Conservation (phyloP, 2,329 filamentous ascomycete species). For the Shiraia sp. region DNA sequence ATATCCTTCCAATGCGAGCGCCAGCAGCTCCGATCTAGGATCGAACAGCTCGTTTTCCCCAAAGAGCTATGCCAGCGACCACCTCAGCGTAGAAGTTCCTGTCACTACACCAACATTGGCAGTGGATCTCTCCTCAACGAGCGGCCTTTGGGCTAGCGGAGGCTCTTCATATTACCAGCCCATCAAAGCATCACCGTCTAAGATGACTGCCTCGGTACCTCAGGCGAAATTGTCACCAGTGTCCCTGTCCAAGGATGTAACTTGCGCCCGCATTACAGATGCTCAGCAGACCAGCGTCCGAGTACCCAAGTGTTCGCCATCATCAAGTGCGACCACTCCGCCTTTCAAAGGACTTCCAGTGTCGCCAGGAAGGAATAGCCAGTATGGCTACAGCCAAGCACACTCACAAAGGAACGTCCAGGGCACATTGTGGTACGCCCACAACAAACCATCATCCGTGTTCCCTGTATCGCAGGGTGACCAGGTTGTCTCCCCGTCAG, state of each 20-base stretch:
- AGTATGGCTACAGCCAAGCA: too few relatives aligned
- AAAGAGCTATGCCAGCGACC: slow-evolving; percentile 24
- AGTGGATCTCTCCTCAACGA: slow-evolving; percentile 6
- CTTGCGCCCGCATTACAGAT: too few relatives aligned
- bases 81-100: slow-evolving; percentile 1
- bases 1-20: slow-evolving; percentile 3
- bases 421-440: too few relatives aligned
- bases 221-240: not conserved
- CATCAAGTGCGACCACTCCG: too few relatives aligned
- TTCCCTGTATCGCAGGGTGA: not conserved
- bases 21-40: slow-evolving; percentile 10
- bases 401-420: too few relatives aligned
- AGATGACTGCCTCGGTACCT: not conserved
- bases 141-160: slow-evolving; percentile 6
- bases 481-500: not conserved
- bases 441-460: not conserved
- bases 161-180: not conserved
- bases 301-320: not conserved
- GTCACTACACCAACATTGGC: slow-evolving; percentile 11
- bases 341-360: too few relatives aligned
- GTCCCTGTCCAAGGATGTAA: too few relatives aligned
- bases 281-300: too few relatives aligned
- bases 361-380: too few relatives aligned
- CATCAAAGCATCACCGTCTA: slow-evolving; percentile 5
- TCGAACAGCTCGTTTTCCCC: slow-evolving; percentile 21